phyloP scores from a whole-genome alignment of 768 basidiomycete species.

The Daedaleopsis sinensis region DNA sequence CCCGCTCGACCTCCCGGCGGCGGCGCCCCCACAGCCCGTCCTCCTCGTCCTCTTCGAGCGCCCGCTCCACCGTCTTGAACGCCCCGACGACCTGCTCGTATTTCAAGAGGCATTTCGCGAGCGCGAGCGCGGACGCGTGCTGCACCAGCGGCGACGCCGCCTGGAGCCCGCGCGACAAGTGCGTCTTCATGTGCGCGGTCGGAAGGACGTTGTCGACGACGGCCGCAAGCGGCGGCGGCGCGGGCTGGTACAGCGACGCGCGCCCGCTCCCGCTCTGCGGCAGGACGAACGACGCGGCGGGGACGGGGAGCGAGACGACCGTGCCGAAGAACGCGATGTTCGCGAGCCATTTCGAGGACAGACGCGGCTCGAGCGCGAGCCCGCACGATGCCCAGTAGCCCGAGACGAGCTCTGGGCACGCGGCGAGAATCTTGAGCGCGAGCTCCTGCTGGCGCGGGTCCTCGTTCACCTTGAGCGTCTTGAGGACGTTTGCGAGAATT shows the following conservation, averaged over 20 bases:
- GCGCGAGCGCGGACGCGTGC: constrained; percentile 78
- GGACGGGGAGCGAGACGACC: constrained; percentile 78
- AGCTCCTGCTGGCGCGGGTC: constrained; percentile 86
- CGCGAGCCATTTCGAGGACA: constrained; percentile 89
- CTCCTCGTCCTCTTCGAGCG: constrained; percentile 31
- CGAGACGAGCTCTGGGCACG: constrained; percentile 86
- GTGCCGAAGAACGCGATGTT: constrained; percentile 84
- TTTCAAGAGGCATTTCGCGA: constrained; percentile 78
- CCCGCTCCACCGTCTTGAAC: constrained; percentile 61
- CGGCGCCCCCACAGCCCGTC: constrained; percentile 75
- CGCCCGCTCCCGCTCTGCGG: constrained; percentile 31
- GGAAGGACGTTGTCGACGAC: constrained; percentile 85
- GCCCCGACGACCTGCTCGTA: constrained; percentile 56
- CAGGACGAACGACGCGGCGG: constrained; percentile 62
- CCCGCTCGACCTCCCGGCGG: constrained; percentile 69
- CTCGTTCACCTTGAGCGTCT: constrained; percentile 83
- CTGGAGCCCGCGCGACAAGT: constrained; percentile 84
- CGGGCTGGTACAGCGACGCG: constrained; percentile 57
- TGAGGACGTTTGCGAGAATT: constrained; percentile 76
- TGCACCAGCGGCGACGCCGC: constrained; percentile 76
- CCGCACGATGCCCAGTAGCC: constrained; percentile 77
- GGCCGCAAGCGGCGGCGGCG: constrained; percentile 71
- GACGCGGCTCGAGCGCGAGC: constrained; percentile 80
- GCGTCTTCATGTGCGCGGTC: constrained; percentile 56
- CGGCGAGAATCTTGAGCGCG: constrained; percentile 73